Conservation (phyloP, 140 eudicot species). For the Ambrosia hybrid region DNA sequence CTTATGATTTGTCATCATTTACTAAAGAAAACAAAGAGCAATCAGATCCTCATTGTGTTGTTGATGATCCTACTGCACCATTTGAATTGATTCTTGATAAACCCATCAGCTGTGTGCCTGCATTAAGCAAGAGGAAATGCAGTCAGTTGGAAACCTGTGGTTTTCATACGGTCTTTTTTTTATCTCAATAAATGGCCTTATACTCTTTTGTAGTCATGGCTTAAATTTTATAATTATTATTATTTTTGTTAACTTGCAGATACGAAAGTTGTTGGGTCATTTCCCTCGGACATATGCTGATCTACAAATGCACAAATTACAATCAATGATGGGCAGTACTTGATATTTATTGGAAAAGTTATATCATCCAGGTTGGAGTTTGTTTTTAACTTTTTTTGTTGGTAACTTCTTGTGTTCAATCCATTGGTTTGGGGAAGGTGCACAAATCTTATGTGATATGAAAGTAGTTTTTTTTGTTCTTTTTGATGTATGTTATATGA, state of each 20-base stretch:
- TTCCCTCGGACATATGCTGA: constrained; percentile 98
- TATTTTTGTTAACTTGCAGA: constrained; percentile 45
- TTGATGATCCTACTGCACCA: constrained; percentile 37
- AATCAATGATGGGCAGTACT: constrained; percentile 81
- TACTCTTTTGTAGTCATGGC: constrained; percentile 11
- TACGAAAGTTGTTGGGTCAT: constrained; percentile 86
- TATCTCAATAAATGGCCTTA: constrained; percentile 13
- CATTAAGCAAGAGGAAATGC: constrained; percentile 60
- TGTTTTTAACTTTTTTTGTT: constrained; percentile 8
- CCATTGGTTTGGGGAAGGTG: neutral
- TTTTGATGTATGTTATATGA: constrained; percentile 18
- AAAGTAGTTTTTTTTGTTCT: neutral
- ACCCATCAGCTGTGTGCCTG: constrained; percentile 50
- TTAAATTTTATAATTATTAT: neutral
- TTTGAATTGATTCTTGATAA: constrained; percentile 67
- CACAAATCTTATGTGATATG: no score
- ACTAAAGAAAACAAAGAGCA: constrained; percentile 31
- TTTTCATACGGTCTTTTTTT: constrained; percentile 63
- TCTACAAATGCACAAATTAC: constrained; percentile 78
- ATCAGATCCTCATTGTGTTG: constrained; percentile 22
- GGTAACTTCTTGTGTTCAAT: constrained; percentile 5
- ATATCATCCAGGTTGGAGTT: constrained; percentile 67
- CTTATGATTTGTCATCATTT: constrained; percentile 24
- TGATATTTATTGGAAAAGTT: constrained; percentile 87
- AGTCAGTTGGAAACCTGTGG: constrained; percentile 72